Evolutionary conservation across 176 grass and related monocot species (phyloP).

Genomic region (Puya raimondii): DNA sequence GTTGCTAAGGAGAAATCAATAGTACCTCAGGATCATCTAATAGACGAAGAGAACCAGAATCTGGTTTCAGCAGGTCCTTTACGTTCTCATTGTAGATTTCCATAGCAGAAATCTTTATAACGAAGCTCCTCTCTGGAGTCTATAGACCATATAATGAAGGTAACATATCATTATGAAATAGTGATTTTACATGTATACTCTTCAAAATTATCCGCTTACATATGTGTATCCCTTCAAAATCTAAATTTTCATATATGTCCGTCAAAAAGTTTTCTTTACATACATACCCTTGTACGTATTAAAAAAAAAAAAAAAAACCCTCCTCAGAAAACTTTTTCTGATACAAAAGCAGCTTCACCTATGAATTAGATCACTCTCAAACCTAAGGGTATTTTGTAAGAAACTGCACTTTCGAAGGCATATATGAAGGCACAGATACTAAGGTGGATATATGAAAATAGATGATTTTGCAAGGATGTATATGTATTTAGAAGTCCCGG

Average conservation of each 20-base stretch:
- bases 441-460: too few species aligned
- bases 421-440: too few species aligned
- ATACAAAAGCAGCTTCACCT: too few species aligned
- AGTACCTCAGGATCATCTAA: conserved; percentile 96
- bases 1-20: neutral
- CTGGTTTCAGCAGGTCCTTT: conserved; percentile 87
- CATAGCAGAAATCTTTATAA: conserved; percentile 48
- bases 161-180: neutral
- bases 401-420: too few species aligned
- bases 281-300: neutral
- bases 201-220: too few species aligned
- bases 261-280: neutral
- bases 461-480: too few species aligned
- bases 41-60: conserved; percentile 73
- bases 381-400: too few species aligned
- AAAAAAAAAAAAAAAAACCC: neutral
- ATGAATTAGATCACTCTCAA: too few species aligned
- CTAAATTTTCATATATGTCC: too few species aligned
- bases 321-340: too few species aligned
- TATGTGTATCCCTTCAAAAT: too few species aligned
- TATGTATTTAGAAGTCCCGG: too few species aligned
- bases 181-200: neutral
- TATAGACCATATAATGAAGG: conserved; percentile 16
- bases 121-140: conserved; percentile 67
- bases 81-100: conserved; percentile 97